phyloP scores from a whole-genome alignment of 1,284 basidiomycete genomes.

The Leccinum glutinopallens region DNA sequence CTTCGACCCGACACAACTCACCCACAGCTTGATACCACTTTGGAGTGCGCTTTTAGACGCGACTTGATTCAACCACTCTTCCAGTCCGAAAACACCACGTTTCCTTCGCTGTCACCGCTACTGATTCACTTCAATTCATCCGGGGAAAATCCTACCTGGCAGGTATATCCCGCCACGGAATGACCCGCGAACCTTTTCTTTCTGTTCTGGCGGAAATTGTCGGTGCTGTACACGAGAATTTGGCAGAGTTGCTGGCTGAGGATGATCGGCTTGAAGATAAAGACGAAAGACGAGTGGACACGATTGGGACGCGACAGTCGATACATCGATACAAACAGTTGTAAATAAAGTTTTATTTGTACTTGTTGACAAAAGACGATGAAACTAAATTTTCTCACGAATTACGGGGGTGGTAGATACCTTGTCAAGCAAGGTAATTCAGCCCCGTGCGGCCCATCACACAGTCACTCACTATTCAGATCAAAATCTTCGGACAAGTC shows the following conservation, averaged over 20 bases:
- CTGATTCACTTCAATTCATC: constrained; percentile 94
- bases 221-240: constrained; percentile 94
- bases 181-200: constrained; percentile 99
- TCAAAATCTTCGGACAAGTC: constrained; percentile 76
- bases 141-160: constrained; percentile 94
- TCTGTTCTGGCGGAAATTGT: constrained; percentile 96
- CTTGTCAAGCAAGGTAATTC: too few species aligned
- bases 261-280: too few species aligned
- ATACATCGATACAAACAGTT: too few species aligned
- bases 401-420: too few species aligned
- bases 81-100: constrained; percentile 99
- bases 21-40: constrained; percentile 99
- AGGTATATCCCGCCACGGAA: constrained; percentile 95
- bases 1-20: constrained; percentile 25
- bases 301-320: too few species aligned
- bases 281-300: too few species aligned
- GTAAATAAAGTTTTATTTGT: too few species aligned
- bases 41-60: constrained; percentile 84
- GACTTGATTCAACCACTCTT: constrained; percentile 96
- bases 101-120: constrained; percentile 93
- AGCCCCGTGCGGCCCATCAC: not conserved
- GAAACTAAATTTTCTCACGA: too few species aligned
- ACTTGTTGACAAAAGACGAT: too few species aligned
- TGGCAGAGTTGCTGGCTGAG: constrained; percentile 43
- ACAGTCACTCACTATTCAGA: constrained; percentile 59